Conservation (phyloP, 2,329 filamentous ascomycete species). For the Sclerotinia subarctica region DNA sequence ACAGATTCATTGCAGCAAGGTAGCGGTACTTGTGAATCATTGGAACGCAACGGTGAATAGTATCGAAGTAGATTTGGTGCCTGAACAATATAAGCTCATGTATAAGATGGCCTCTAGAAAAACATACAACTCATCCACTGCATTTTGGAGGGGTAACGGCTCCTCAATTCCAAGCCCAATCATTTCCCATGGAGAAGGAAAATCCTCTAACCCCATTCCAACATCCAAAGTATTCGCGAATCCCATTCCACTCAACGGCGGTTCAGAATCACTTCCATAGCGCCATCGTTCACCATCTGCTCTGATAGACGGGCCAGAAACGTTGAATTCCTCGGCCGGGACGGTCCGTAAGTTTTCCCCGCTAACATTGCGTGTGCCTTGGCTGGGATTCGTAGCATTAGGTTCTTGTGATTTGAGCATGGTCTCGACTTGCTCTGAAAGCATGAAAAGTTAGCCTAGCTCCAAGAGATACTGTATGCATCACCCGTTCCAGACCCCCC, state of each 20-base stretch:
- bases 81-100: constrained; percentile 43
- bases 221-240: constrained; percentile 48
- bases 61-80: constrained; percentile 85
- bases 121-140: constrained; percentile 76
- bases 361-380: constrained; percentile 26
- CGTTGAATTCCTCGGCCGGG: constrained; percentile 41
- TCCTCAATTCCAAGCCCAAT: constrained; percentile 68
- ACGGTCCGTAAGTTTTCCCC: constrained; percentile 27
- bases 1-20: constrained; percentile 81
- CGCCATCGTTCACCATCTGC: constrained; percentile 55
- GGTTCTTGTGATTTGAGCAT: constrained; percentile 77
- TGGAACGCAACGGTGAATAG: constrained; percentile 78
- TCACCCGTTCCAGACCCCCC: background rate
- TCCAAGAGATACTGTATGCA: constrained; percentile 21
- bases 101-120: constrained; percentile 4
- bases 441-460: constrained; percentile 5
- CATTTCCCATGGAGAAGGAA: constrained; percentile 77
- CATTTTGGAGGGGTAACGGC: constrained; percentile 62
- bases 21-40: constrained; percentile 90
- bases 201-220: constrained; percentile 49
- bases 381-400: constrained; percentile 24
- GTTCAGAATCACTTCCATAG: constrained; percentile 51
- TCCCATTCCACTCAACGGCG: constrained; percentile 55
- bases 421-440: constrained; percentile 84
- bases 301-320: constrained; percentile 49